Base-by-base conservation (phyloP, 495 filamentous ascomycete species). In the Sporormia fimetaria region DNA sequence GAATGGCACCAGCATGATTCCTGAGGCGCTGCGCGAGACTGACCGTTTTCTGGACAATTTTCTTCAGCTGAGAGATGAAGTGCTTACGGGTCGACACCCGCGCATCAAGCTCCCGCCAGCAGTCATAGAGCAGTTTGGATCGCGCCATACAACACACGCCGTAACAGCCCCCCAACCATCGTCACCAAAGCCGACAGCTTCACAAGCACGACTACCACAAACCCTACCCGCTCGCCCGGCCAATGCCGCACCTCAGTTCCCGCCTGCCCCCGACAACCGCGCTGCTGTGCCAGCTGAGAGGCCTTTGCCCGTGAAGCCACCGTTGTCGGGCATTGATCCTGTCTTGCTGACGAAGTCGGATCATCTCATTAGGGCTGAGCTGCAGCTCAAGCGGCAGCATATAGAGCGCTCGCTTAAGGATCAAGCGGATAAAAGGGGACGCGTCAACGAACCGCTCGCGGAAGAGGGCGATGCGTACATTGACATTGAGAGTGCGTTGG, bases 331-430 rank as follows among this genome's bases (percentile, higher is more conserved):
- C 44, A 81, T 88, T 51, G 75, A 87, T 58, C 83, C 84, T 21
- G 76, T 92, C 18, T 69, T 92, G 47, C 63, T 88, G 59, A 74
- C 78, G 38, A 94, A 94, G 58, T 87, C 87, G 33, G 81, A 86
- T 54, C 76, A 81, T 51, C 64, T 88, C 32, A 75, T 85, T 38
- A 80, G 78, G 58, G 87, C 84, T 52, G 85, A 94, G 59, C 69
- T 84, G 45, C 75, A 82, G 48, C 57, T 87, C 39, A 82, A 84
- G 57, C 74, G 92, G 32, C 74, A 85, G 57, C 75, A 78, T 33
- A 59, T 95, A 54, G 90, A 99, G 57, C 74, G 76, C 40, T 63
- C 64, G 12, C 67, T 98, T 47, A 77, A 74, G 55, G 76, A 87
- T 26, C 78, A 90, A 57, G 49, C 80, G 40, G 80, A 86, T 26